phyloP scores from a whole-genome alignment of 257 asterid genomes.

The Anisodus tanguticus region DNA sequence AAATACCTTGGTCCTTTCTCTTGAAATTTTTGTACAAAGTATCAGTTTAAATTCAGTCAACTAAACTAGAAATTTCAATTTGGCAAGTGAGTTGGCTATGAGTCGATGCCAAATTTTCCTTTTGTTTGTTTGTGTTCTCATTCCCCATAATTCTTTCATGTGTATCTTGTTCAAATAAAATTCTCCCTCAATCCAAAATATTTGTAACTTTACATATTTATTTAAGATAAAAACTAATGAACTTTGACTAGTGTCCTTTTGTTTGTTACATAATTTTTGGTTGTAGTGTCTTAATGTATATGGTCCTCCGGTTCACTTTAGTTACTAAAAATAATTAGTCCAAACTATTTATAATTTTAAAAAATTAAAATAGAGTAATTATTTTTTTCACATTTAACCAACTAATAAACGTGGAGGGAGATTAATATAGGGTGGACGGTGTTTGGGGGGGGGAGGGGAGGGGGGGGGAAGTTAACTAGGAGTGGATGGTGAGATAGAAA shows the following conservation, averaged over 20 bases:
- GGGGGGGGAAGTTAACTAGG: too few relatives aligned
- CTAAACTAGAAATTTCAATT: not conserved
- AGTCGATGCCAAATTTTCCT: not conserved
- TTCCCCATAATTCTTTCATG: not conserved
- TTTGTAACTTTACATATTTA: not conserved
- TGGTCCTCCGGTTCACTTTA: too few relatives aligned
- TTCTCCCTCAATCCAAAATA: not conserved
- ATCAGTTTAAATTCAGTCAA: not conserved
- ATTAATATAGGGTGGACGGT: too few relatives aligned
- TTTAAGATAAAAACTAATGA: not conserved
- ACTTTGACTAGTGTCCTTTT: not conserved
- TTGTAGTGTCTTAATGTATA: not conserved
- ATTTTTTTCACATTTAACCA: too few relatives aligned
- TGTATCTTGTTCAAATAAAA: not conserved
- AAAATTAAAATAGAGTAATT: too few relatives aligned
- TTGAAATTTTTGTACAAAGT: not conserved
- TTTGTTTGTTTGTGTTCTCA: not conserved
- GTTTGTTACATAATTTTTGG: not conserved
- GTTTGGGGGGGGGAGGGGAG: too few relatives aligned
- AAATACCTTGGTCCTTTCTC: not conserved
- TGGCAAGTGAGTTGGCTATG: not conserved
- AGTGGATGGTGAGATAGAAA: too few relatives aligned
- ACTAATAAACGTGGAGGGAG: too few relatives aligned
- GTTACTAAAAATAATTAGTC: too few relatives aligned
- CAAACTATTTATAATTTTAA: too few relatives aligned